Base-by-base conservation (phyloP, 2,329 filamentous ascomycete genomes). In the Macrophomina phaseolina region DNA sequence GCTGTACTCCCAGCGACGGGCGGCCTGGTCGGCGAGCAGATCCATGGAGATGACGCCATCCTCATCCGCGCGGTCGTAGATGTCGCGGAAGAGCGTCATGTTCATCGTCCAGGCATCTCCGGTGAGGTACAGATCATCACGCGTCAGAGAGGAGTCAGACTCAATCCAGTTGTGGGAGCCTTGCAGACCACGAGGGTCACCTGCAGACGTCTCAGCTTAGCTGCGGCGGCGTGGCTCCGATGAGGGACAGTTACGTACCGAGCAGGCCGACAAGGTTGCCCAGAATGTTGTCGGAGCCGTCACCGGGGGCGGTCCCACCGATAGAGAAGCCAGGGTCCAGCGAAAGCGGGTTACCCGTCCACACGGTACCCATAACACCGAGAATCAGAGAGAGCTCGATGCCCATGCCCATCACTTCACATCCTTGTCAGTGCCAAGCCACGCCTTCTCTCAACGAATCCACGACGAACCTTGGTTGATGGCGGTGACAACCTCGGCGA, bases 101-200 rank as follows among this genome's bases (percentile, higher is more conserved):
- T 86, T 83, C 74, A 87, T 78, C 18, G 80, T 81, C 64, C 81
- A 81, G 63, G 81, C 80, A 68, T 87, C 81, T 4, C 83, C 82
- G 1, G 80, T 83, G 11, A 78, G 70, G 72, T 87, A 87, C 0
- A 88, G 74, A 67, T 87, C 85, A 42, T 82, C 80, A 2, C 85
- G 81, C 0, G 84, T 86, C 52, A 81, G 79, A 51, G 84, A 86
- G 0, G 78, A 82, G 73, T 87, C 85, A 0, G 81, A 76, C 76
- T 87, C 85, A 70, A 86, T 83, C 65, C 83, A 81, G 72, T 86
- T 86, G 73, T 88, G 86, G 3, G 81, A 82, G n/a, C 82, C 82
- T 14, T 75, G 75, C 2, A 87, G 77, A 5, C 84, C 84, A 49
- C 80, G 80, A 0, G 83, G 83, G 16, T 77, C 77, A 2, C 81